A percentile compares a stretch with the other conserved stretches of the same genome.
These are phyloP conservation scores for Glaciozyma antarctica DNA, from an alignment of 768 basidiomycete genomes.

Conservation along the genomic window DNA sequence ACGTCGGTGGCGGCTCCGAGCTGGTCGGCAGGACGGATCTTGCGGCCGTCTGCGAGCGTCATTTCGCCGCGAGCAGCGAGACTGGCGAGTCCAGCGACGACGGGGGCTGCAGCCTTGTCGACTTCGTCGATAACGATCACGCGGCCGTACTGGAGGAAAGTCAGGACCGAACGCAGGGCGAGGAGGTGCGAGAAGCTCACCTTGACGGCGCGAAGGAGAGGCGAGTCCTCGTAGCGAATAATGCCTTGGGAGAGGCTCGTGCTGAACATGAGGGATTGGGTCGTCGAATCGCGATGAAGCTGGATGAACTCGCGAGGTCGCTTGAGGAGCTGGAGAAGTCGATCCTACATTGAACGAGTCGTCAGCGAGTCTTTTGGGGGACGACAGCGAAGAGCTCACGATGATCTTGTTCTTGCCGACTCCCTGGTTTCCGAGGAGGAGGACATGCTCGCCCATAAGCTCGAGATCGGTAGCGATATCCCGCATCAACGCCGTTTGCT, in stretches of 20 bases:
- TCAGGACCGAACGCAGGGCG: too few relatives aligned
- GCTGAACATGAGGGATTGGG: constrained; percentile 4
- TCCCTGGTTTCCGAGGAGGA: constrained; percentile 26
- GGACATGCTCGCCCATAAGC: constrained; percentile 12
- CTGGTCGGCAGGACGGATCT: constrained; percentile 9
- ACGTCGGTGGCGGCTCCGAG: background rate
- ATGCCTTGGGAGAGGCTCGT: constrained; percentile 11
- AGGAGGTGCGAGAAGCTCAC: background rate
- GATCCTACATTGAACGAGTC: constrained; percentile 6
- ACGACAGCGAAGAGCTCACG: background rate
- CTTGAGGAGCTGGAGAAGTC: constrained; percentile 17
- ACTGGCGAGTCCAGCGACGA: constrained; percentile 16
- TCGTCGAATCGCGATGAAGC: constrained; percentile 21
- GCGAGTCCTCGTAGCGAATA: constrained; percentile 6
- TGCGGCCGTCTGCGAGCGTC: constrained; percentile 14
- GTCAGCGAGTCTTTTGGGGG: background rate
- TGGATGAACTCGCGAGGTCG: constrained; percentile 26
- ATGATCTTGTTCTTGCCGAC: constrained; percentile 28
- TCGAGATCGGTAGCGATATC: constrained; percentile 23
- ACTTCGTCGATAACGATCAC: constrained; percentile 24
- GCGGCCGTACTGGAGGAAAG: constrained; percentile 6
- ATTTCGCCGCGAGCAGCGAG: constrained; percentile 27
- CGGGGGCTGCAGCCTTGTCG: constrained; percentile 22
- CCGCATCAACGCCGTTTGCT: constrained; percentile 16
- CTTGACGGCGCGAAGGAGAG: constrained; percentile 17